phyloP scores from a whole-genome alignment of 2,329 filamentous ascomycete species.

The Beauveria caledonica region DNA sequence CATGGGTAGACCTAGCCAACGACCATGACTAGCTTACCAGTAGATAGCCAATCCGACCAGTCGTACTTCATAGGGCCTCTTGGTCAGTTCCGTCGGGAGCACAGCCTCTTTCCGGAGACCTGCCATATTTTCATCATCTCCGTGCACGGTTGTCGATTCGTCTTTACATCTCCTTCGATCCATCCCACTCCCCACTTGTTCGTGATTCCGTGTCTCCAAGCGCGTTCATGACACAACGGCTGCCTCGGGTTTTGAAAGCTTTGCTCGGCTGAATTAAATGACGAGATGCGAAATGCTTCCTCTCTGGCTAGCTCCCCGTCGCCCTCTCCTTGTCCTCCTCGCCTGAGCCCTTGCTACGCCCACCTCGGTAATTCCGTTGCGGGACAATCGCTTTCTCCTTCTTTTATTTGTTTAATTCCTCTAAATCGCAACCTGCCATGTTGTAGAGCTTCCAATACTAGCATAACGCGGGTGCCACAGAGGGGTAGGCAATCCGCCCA shows the following conservation, averaged over 20 bases:
- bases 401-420: background rate
- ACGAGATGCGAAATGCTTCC: background rate
- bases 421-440: background rate
- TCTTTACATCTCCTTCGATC: conserved; percentile 3
- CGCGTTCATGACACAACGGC: conserved; percentile 1
- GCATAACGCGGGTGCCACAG: background rate
- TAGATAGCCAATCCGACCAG: background rate
- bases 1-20: background rate
- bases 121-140: background rate
- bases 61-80: too few species aligned
- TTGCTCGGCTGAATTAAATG: background rate
- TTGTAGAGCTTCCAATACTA: background rate
- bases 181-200: background rate
- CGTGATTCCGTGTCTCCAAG: background rate
- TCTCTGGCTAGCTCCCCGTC: background rate
- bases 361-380: background rate
- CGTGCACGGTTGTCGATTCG: conserved; percentile 3
- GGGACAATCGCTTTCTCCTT: background rate
- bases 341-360: background rate
- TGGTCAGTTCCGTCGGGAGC: background rate
- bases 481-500: background rate
- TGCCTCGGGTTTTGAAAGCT: background rate
- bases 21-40: background rate
- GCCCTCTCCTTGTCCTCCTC: background rate
- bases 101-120: background rate